phyloP scores from a whole-genome alignment of 2,329 filamentous ascomycete species.

The Cercospora berteroae region DNA sequence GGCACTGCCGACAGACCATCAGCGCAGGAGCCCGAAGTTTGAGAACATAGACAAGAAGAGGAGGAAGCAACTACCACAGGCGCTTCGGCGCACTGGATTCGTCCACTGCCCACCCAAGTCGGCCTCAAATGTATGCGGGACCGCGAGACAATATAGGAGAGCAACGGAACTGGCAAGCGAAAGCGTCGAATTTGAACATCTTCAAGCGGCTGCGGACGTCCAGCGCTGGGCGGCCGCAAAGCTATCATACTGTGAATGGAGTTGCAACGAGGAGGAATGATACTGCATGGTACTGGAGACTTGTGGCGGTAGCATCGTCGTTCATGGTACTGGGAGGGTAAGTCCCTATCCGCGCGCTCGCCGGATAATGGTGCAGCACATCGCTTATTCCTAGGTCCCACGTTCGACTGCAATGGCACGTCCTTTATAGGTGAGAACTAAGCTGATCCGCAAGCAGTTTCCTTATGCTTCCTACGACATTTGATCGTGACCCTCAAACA shows the following conservation, averaged over 20 bases:
- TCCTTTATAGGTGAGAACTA: background rate
- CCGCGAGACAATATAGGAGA: background rate
- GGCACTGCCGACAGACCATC: background rate
- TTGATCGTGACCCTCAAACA: slow-evolving; percentile 41
- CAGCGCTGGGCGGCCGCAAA: slow-evolving; percentile 31
- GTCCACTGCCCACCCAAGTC: background rate
- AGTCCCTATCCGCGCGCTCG: slow-evolving; percentile 26
- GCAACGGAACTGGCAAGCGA: background rate
- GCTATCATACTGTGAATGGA: slow-evolving; percentile 34
- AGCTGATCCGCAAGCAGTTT: slow-evolving; percentile 40
- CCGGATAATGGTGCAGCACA: background rate
- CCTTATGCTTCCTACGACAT: slow-evolving; percentile 50
- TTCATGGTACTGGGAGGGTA: slow-evolving; percentile 52
- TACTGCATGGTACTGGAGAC: slow-evolving; percentile 50
- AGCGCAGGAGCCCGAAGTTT: background rate
- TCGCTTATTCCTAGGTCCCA: background rate
- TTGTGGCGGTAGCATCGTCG: slow-evolving; percentile 44
- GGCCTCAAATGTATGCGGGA: slow-evolving; percentile 11
- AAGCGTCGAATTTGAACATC: slow-evolving; percentile 26
- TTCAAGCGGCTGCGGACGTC: slow-evolving; percentile 26
- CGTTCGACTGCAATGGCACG: background rate
- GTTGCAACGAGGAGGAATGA: slow-evolving; percentile 25
- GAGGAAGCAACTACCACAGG: background rate
- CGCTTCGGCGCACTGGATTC: slow-evolving; percentile 5
- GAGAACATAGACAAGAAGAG: background rate